These are phyloP conservation scores for Auricularia auricula-judae DNA, from an alignment of 768 basidiomycete genomes.

Conservation along the genomic window DNA sequence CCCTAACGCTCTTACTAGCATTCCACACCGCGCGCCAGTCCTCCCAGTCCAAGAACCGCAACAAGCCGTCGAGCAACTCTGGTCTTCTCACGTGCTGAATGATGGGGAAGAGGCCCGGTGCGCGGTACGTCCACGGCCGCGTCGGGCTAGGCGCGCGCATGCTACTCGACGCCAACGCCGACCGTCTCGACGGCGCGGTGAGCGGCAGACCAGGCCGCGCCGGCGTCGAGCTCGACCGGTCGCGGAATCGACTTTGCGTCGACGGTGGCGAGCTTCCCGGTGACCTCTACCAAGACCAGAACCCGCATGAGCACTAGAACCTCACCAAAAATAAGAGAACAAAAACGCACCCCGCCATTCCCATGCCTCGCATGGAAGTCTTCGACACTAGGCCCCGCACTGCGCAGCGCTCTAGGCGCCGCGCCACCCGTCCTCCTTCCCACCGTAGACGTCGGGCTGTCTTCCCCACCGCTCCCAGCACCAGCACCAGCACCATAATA, in stretches of 20 bases:
- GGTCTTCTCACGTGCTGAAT: conserved; percentile 43
- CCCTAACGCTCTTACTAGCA: conserved; percentile 41
- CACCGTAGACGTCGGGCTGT: neutral
- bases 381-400: neutral
- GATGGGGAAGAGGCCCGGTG: conserved; percentile 27
- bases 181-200: no score
- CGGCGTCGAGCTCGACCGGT: no score
- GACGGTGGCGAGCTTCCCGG: no score
- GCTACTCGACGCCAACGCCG: neutral
- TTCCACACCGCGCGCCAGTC: conserved; percentile 59
- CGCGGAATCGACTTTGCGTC: no score
- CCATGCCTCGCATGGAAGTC: neutral
- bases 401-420: neutral
- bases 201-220: no score
- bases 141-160: neutral
- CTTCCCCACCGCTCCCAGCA: neutral
- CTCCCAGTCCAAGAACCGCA: conserved; percentile 51
- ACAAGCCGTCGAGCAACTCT: conserved; percentile 38
- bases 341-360: no score
- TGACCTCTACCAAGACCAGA: no score
- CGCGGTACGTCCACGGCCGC: neutral
- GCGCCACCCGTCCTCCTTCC: neutral
- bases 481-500: neutral
- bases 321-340: no score
- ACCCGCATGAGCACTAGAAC: no score